Percentiles rank a stretch among this genome's conserved stretches.
phyloP scores from a whole-genome alignment of 768 basidiomycete genomes.

The Phaeolepiota aurea region DNA sequence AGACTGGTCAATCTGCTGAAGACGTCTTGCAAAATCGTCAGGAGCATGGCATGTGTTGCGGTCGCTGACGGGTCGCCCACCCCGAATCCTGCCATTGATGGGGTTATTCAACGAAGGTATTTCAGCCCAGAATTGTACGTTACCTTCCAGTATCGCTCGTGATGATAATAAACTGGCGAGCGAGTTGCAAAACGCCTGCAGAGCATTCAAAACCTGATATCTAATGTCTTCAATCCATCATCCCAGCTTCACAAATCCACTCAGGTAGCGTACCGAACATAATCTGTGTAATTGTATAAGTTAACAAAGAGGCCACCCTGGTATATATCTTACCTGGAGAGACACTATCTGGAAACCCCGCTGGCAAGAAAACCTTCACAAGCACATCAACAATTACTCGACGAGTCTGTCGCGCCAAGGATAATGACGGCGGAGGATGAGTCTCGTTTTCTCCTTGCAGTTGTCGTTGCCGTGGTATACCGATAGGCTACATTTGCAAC shows the following conservation, averaged over 20 bases:
- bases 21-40: slow-evolving; percentile 59
- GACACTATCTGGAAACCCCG: slow-evolving; percentile 53
- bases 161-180: slow-evolving; percentile 56
- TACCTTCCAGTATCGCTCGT: slow-evolving; percentile 61
- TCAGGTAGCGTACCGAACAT: slow-evolving; percentile 33
- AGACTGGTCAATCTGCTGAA: slow-evolving; percentile 57
- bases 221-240: slow-evolving; percentile 20
- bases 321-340: slow-evolving; percentile 37
- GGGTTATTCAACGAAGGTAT: too few relatives aligned
- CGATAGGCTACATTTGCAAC: too few relatives aligned
- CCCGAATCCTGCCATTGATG: slow-evolving; percentile 47
- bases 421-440: slow-evolving; percentile 47
- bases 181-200: slow-evolving; percentile 67
- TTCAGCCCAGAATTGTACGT: neutral
- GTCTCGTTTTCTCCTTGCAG: slow-evolving; percentile 20
- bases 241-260: slow-evolving; percentile 5
- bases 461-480: too few relatives aligned
- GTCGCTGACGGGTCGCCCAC: slow-evolving; percentile 63
- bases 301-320: neutral
- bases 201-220: slow-evolving; percentile 57
- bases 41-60: slow-evolving; percentile 54
- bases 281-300: slow-evolving; percentile 32
- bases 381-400: slow-evolving; percentile 19
- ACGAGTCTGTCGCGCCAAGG: neutral
- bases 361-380: slow-evolving; percentile 47